These are phyloP conservation scores for Trichoderma gracile DNA, from an alignment of 2,329 filamentous ascomycete species.

Conservation along the genomic window DNA sequence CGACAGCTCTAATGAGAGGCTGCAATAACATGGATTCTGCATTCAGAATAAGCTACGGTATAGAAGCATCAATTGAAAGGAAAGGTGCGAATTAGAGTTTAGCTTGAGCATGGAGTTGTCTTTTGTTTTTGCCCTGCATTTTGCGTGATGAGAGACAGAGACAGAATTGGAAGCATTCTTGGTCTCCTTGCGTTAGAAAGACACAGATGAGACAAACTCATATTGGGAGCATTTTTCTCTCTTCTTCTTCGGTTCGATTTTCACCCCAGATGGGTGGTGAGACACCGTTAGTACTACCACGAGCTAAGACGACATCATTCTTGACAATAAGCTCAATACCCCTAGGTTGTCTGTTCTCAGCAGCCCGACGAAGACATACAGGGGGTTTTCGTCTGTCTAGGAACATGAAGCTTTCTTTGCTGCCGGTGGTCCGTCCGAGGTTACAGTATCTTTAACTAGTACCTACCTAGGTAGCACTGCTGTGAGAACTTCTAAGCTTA, in stretches of 20 bases:
- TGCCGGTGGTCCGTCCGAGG: slow-evolving; percentile 17
- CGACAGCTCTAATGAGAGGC: background rate
- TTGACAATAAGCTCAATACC: no score
- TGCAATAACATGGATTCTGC: background rate
- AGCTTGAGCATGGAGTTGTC: background rate
- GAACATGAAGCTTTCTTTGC: no score
- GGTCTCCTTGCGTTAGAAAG: background rate
- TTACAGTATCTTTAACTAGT: background rate
- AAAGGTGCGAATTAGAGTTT: background rate
- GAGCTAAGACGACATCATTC: no score
- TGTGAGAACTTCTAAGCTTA: no score
- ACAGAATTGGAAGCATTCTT: background rate
- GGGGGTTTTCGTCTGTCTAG: background rate
- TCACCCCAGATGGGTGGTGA: slow-evolving; percentile 5
- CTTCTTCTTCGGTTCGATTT: background rate
- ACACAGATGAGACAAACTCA: background rate
- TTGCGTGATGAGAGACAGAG: slow-evolving; percentile 18
- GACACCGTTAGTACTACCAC: background rate
- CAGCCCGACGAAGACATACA: slow-evolving; percentile 1
- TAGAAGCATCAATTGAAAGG: no score
- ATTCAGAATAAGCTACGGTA: no score
- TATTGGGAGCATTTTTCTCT: background rate
- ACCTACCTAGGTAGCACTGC: no score
- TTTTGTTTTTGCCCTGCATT: background rate
- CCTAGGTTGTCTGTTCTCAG: background rate